Percentiles rank a stretch among this genome's conserved stretches.
These are phyloP conservation scores for Wickerhamiella brachini DNA, from an alignment of 805 yeast genomes.

Conservation along the genomic window DNA sequence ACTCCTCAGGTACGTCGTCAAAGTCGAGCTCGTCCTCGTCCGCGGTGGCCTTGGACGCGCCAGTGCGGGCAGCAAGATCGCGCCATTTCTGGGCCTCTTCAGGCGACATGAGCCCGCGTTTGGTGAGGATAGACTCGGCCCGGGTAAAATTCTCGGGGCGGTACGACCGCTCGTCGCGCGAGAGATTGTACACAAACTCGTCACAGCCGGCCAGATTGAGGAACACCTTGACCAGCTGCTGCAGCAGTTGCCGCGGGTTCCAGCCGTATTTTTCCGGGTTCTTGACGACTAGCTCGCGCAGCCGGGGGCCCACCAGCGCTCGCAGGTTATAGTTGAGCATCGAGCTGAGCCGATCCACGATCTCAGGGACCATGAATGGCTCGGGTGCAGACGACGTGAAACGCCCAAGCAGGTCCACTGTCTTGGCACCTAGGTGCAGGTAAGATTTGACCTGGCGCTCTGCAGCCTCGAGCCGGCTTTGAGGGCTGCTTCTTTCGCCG, in stretches of 20 bases:
- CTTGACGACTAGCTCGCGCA: slow-evolving; percentile 73
- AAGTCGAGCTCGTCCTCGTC: slow-evolving; percentile 76
- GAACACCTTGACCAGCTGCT: slow-evolving; percentile 60
- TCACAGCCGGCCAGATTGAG: slow-evolving; percentile 51
- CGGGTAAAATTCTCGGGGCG: slow-evolving; percentile 48
- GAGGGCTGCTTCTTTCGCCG: slow-evolving; percentile 4
- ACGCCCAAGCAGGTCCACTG: slow-evolving; percentile 61
- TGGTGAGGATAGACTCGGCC: slow-evolving; percentile 53
- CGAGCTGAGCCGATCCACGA: slow-evolving; percentile 86
- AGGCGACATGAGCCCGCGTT: slow-evolving; percentile 40
- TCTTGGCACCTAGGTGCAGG: slow-evolving; percentile 70
- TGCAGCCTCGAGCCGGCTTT: slow-evolving; percentile 40
- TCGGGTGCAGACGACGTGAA: slow-evolving; percentile 78
- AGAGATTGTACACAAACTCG: slow-evolving; percentile 64
- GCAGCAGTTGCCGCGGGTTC: slow-evolving; percentile 59
- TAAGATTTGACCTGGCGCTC: slow-evolving; percentile 71
- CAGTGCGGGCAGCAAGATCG: slow-evolving; percentile 39
- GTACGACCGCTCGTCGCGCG: slow-evolving; percentile 87
- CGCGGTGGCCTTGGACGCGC: slow-evolving; percentile 29
- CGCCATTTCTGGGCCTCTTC: slow-evolving; percentile 48
- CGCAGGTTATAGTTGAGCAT: slow-evolving; percentile 88
- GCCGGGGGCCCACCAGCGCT: slow-evolving; percentile 91
- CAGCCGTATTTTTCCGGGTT: slow-evolving; percentile 74
- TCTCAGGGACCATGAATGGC: slow-evolving; percentile 76
- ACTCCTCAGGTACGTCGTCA: slow-evolving; percentile 94